Conservation (phyloP, 2,329 filamentous ascomycete genomes). For the Talaromyces sp. region DNA sequence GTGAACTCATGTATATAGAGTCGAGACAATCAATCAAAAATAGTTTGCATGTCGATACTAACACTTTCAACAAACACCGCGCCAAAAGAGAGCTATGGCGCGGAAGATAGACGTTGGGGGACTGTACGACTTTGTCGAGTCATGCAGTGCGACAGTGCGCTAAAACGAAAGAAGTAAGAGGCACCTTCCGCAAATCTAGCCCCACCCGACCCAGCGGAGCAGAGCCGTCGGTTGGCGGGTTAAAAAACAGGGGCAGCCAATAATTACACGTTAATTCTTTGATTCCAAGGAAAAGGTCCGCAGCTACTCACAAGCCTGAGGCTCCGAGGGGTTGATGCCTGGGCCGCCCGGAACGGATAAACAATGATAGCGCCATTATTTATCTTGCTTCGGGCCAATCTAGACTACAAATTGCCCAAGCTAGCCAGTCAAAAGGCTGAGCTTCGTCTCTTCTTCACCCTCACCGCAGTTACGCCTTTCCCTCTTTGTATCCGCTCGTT, state of each 20-base stretch:
- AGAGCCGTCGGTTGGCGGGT: constrained; percentile 4
- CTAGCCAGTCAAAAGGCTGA: constrained; percentile 17
- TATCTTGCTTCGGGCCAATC: background rate
- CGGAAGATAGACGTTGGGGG: background rate
- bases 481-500: constrained; percentile 23
- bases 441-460: constrained; percentile 23
- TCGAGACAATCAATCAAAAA: no score
- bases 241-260: background rate
- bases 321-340: constrained; percentile 5
- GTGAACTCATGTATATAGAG: background rate
- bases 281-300: no score
- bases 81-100: background rate
- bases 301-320: background rate
- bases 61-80: no score
- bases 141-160: background rate
- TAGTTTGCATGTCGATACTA: background rate
- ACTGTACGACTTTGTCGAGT: background rate
- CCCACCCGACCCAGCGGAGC: background rate
- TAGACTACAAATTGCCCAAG: background rate
- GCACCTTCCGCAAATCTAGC: background rate
- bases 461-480: background rate
- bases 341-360: constrained; percentile 11
- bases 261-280: background rate
- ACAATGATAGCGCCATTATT: constrained; percentile 16
- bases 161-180: background rate